A percentile compares a stretch with the other conserved stretches of the same genome.
Conservation (phyloP, 768 basidiomycete genomes). For the Obba rivulosa region DNA sequence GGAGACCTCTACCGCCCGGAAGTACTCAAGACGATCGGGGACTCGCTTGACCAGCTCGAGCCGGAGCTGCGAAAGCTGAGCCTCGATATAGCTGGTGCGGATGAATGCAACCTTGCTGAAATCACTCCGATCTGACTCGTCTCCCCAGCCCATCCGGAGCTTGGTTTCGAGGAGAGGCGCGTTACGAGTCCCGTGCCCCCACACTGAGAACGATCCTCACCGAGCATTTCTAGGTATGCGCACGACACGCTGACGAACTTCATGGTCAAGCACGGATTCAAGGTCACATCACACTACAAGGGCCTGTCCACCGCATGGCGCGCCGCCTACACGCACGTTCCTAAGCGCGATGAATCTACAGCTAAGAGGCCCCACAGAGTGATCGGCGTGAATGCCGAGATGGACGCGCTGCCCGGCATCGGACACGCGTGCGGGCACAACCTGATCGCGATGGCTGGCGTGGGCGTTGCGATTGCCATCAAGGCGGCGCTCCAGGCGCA, state of each 20-base stretch:
- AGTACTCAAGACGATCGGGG: slow-evolving; percentile 49
- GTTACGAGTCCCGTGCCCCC: slow-evolving; percentile 17
- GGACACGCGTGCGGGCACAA: slow-evolving; percentile 79
- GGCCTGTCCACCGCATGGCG: slow-evolving; percentile 74
- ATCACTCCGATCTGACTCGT: neutral
- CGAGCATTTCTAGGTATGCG: slow-evolving; percentile 46
- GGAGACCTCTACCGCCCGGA: slow-evolving; percentile 22
- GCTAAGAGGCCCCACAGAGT: slow-evolving; percentile 31
- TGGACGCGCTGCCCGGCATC: slow-evolving; percentile 53
- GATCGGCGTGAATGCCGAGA: slow-evolving; percentile 77
- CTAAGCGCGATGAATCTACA: neutral
- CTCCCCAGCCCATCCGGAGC: slow-evolving; percentile 59
- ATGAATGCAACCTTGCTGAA: slow-evolving; percentile 3
- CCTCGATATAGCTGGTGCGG: slow-evolving; percentile 41
- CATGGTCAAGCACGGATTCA: slow-evolving; percentile 64
- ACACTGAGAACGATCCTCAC: neutral
- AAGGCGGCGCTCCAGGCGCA: slow-evolving; percentile 62
- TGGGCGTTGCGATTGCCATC: slow-evolving; percentile 69
- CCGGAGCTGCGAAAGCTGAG: slow-evolving; percentile 57
- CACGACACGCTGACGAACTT: slow-evolving; percentile 65
- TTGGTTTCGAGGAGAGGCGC: slow-evolving; percentile 60
- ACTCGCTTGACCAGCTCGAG: slow-evolving; percentile 45
- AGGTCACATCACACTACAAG: slow-evolving; percentile 66
- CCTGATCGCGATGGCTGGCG: slow-evolving; percentile 73
- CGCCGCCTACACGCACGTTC: slow-evolving; percentile 53